Conservation (phyloP, 371 early-diverging fungal species). For the Mortierella sp. region DNA sequence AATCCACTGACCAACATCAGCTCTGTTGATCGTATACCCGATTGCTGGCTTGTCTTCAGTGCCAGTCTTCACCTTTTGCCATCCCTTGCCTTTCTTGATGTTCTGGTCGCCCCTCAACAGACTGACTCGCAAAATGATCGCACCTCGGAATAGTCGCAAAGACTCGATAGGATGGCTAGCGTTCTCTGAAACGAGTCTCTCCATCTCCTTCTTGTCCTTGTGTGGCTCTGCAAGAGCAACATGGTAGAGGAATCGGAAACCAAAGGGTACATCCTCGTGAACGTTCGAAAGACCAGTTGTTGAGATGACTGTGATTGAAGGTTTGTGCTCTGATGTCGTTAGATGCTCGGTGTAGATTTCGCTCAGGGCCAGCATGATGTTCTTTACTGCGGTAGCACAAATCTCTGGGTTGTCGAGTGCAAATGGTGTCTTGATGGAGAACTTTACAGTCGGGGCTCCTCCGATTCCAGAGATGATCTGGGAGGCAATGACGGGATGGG, state of each 20-base stretch:
- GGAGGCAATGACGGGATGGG: slow-evolving; percentile 14
- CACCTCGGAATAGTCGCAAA: slow-evolving; percentile 18
- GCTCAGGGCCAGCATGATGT: slow-evolving; percentile 28
- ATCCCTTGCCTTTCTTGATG: slow-evolving; percentile 35
- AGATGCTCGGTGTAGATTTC: slow-evolving; percentile 31
- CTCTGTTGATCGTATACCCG: slow-evolving; percentile 32
- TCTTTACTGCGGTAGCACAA: slow-evolving; percentile 31
- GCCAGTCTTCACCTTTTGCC: slow-evolving; percentile 31
- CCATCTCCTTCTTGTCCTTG: slow-evolving; percentile 53
- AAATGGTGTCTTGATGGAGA: slow-evolving; percentile 19
- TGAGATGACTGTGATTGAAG: slow-evolving; percentile 34
- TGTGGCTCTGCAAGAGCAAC: slow-evolving; percentile 32
- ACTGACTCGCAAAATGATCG: slow-evolving; percentile 27
- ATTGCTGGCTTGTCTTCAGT: slow-evolving; percentile 27
- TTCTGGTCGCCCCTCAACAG: slow-evolving; percentile 29
- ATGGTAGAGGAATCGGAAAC: slow-evolving; percentile 30
- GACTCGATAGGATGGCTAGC: background rate
- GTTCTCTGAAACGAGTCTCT: slow-evolving; percentile 15
- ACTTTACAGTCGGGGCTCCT: slow-evolving; percentile 23
- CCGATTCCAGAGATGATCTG: slow-evolving; percentile 51
- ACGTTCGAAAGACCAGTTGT: slow-evolving; percentile 37
- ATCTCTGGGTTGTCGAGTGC: slow-evolving; percentile 35
- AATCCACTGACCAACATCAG: slow-evolving; percentile 45
- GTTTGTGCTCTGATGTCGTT: slow-evolving; percentile 23
- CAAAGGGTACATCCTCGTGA: slow-evolving; percentile 41